phyloP scores from a whole-genome alignment of 1,284 basidiomycete genomes.

The Fistulina hepatica region DNA sequence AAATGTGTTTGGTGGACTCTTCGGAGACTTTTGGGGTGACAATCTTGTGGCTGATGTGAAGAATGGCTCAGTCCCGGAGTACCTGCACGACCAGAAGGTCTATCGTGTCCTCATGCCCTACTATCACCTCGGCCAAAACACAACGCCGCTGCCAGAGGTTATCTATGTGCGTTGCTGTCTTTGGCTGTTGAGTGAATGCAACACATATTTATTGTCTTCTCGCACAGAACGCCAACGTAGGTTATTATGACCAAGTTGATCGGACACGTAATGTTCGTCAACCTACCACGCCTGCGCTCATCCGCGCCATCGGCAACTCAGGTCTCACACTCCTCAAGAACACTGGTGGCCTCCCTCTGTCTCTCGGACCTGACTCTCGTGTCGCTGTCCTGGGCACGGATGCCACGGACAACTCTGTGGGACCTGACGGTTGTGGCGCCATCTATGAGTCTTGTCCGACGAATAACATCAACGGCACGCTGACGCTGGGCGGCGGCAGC shows the following conservation, averaged over 20 bases:
- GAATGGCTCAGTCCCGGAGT: constrained; percentile 33
- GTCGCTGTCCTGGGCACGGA: constrained; percentile 11
- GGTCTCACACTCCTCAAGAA: constrained; percentile 13
- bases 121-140: constrained; percentile 46
- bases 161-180: too few relatives aligned
- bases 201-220: too few relatives aligned
- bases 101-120: constrained; percentile 51
- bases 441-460: neutral
- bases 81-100: constrained; percentile 63
- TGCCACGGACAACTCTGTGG: constrained; percentile 10
- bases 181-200: too few relatives aligned
- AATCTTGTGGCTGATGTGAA: constrained; percentile 29
- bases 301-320: constrained; percentile 12
- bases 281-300: too few relatives aligned
- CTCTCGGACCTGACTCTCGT: neutral
- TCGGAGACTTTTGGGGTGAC: constrained; percentile 16
- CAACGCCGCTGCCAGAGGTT: too few relatives aligned
- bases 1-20: constrained; percentile 4
- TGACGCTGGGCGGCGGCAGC: constrained; percentile 12
- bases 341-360: neutral
- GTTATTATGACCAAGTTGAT: constrained; percentile 30
- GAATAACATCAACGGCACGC: constrained; percentile 6
- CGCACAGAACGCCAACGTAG: constrained; percentile 39
- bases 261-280: too few relatives aligned
- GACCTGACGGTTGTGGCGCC: constrained; percentile 9